Evolutionary conservation across 2,329 filamentous ascomycete genomes (phyloP).

Genomic region (Aspergillus sp.): DNA sequence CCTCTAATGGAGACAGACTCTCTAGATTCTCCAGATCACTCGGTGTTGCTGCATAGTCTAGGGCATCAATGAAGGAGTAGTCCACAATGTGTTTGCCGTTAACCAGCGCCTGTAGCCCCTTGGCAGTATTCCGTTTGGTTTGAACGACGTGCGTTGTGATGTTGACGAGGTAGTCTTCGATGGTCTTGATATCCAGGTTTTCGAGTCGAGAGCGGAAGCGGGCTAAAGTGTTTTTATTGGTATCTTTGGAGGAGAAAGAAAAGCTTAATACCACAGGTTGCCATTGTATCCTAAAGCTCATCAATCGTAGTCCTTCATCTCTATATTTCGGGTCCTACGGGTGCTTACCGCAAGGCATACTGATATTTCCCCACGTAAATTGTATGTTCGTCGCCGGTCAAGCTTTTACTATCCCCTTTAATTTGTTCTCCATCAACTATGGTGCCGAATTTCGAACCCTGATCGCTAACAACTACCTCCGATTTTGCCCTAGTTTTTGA

Average conservation of each 20-base stretch:
- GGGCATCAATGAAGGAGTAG: conserved; percentile 68
- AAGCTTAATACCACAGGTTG: conserved; percentile 77
- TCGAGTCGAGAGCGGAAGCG: conserved; percentile 68
- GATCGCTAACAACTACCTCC: conserved; percentile 71
- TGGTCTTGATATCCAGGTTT: conserved; percentile 83
- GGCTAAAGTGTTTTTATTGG: conserved; percentile 62
- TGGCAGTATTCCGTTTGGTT: conserved; percentile 85
- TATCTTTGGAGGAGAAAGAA: conserved; percentile 70
- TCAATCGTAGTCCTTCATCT: background rate
- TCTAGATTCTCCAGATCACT: conserved; percentile 53
- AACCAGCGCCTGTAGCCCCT: conserved; percentile 81
- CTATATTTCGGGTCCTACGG: no score
- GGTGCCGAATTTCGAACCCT: conserved; percentile 82
- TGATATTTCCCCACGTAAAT: conserved; percentile 73
- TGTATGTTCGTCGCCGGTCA: conserved; percentile 60
- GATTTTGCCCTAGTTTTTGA: conserved; percentile 66
- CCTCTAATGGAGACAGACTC: conserved; percentile 63
- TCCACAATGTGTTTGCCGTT: conserved; percentile 77
- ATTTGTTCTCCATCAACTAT: conserved; percentile 71
- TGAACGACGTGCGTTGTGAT: conserved; percentile 85
- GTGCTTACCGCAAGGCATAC: conserved; percentile 47
- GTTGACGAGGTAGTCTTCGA: conserved; percentile 67
- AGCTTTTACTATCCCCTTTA: conserved; percentile 58
- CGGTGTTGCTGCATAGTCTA: conserved; percentile 61
- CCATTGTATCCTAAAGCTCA: conserved; percentile 67